Conservation (phyloP, 2,329 filamentous ascomycete genomes). For the Penicillium capsulatum region DNA sequence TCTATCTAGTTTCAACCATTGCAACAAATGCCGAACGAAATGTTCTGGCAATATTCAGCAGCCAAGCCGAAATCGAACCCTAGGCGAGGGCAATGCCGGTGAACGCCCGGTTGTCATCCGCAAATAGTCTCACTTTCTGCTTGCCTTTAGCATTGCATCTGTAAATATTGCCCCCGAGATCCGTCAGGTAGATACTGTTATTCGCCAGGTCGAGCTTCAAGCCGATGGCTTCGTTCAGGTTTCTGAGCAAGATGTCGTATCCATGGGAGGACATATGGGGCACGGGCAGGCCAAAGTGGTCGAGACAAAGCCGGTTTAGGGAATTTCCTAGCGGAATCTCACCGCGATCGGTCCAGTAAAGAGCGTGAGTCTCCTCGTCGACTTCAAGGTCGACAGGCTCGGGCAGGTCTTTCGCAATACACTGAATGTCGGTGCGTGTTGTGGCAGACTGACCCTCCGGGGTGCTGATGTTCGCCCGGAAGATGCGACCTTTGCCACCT, state of each 20-base stretch:
- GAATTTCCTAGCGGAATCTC: conserved; percentile 54
- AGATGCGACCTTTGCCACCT: conserved; percentile 51
- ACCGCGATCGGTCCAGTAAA: conserved; percentile 61
- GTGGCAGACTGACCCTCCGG: conserved; percentile 32
- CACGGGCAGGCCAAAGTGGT: conserved; percentile 5
- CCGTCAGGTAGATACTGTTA: conserved; percentile 24
- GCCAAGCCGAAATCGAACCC: too few species aligned
- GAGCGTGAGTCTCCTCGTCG: conserved; percentile 40
- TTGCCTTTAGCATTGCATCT: not conserved
- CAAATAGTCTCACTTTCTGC: not conserved
- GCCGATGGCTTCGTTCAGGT: conserved; percentile 28
- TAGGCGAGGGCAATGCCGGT: not conserved
- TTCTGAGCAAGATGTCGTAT: conserved; percentile 18
- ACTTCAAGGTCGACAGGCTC: conserved; percentile 58
- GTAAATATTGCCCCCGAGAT: conserved; percentile 30
- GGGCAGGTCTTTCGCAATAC: conserved; percentile 45
- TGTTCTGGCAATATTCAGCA: too few species aligned
- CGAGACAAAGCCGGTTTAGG: conserved; percentile 42
- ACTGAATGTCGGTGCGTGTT: conserved; percentile 42
- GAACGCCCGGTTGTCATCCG: not conserved
- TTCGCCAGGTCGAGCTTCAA: conserved; percentile 20
- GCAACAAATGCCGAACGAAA: too few species aligned
- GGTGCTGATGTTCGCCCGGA: conserved; percentile 46
- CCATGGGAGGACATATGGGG: too few species aligned
- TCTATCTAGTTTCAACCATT: too few species aligned